Base-by-base conservation (phyloP, 2,329 filamentous ascomycete genomes). In the Daldinia sp. region DNA sequence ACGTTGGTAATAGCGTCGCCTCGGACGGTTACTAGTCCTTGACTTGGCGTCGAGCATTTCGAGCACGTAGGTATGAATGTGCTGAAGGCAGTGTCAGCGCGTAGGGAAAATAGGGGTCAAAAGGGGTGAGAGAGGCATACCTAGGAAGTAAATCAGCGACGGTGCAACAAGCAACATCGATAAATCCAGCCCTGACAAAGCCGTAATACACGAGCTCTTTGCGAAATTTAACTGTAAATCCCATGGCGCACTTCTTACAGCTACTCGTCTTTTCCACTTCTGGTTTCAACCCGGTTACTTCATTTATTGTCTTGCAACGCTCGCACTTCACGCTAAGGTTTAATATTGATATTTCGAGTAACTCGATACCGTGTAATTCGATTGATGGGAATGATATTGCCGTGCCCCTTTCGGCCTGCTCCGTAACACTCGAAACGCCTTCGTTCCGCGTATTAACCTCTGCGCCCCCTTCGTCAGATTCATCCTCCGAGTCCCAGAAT, bases 21-120 rank as follows among this genome's bases (percentile, higher is more conserved):
- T 23, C 90, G 84, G 4, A 94, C 90, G 3, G 90, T 88, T 13
- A 89, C 83, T 30, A 95, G 83, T 0, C 90, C 91, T 3, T 85
- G 83, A 64, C 88, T 86, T 1, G 86, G 71, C 0, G 88, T 90
- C 27, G 92, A 95, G 77, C 92, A 96, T 71, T 85, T 83, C 1
- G 85, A 83, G 75, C 92, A 96, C 0, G 90, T 94, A 13, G 92
- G 92, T 27, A 91, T 79, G 78, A 96, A 94, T 37, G 87, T 88
- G 76, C 90, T 93, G 55, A 25, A 2, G 10, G 19, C 4, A 15
- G n/a, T 4, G 55, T 59, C n/a, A 59, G 43, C 19, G 13, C 1
- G 9, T 13, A 5, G 13, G 13, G 11, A 25, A 6, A 3, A 3
- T 9, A 34, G 11, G 35, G 19, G 13, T 3, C 59, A 54, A 47